A percentile compares a stretch with the other conserved stretches of the same genome.
Conservation (phyloP, 2,329 filamentous ascomycete genomes). For the Balansia obtecta region DNA sequence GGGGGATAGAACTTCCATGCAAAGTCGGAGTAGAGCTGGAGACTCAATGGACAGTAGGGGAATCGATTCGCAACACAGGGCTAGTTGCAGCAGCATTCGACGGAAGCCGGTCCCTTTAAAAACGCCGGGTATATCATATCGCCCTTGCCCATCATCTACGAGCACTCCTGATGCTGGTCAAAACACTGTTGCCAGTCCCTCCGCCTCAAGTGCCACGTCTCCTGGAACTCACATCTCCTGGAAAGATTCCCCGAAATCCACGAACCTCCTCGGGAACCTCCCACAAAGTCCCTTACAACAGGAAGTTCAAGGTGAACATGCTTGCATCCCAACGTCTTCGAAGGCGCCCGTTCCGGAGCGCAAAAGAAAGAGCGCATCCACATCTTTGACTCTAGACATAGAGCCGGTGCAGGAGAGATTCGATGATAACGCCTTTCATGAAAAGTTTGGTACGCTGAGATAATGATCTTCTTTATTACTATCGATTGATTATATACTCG, state of each 20-base stretch:
- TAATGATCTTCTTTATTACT: background rate
- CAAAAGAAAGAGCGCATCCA: background rate
- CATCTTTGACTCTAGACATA: background rate
- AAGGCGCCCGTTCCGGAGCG: background rate
- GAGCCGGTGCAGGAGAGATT: background rate
- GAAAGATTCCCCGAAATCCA: background rate
- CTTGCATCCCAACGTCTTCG: background rate
- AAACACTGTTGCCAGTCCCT: constrained; percentile 1
- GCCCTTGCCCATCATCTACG: background rate
- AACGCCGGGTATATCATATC: background rate
- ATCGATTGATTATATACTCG: too few species aligned
- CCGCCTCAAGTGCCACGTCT: background rate
- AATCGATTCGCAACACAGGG: background rate
- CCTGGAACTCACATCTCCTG: background rate
- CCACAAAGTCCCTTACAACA: background rate
- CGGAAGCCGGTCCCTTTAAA: background rate
- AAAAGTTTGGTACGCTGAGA: constrained; percentile 17
- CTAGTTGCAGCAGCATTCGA: background rate
- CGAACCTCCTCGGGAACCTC: background rate
- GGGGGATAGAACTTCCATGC: background rate
- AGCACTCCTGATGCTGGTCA: background rate
- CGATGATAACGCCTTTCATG: constrained; percentile 18
- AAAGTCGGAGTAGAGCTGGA: background rate
- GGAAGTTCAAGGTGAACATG: background rate
- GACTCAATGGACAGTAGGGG: background rate